A percentile compares a stretch with the other conserved stretches of the same genome.
These are phyloP conservation scores for Diaporthe vaccinii DNA, from an alignment of 2,329 filamentous ascomycete species.

Conservation along the genomic window DNA sequence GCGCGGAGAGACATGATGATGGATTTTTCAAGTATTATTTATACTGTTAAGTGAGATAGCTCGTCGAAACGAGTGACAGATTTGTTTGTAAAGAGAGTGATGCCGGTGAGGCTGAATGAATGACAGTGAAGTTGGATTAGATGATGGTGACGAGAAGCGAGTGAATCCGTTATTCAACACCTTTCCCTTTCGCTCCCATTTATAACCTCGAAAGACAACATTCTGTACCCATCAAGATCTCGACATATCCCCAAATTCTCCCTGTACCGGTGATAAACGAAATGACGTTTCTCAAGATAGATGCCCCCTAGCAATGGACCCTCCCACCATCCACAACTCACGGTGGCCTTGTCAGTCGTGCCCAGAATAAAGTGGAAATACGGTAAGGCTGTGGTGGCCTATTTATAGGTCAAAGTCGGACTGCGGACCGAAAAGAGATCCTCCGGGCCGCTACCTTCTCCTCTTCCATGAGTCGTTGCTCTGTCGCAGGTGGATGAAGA, in stretches of 20 bases:
- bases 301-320: background rate
- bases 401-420: background rate
- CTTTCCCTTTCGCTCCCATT: background rate
- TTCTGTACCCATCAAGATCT: background rate
- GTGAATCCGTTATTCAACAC: background rate
- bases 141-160: background rate
- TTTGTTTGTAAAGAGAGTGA: background rate
- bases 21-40: background rate
- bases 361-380: background rate
- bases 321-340: background rate
- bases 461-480: slow-evolving; percentile 9
- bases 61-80: background rate
- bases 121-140: background rate
- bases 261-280: background rate
- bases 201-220: background rate
- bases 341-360: background rate
- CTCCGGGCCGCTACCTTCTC: background rate
- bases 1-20: slow-evolving; percentile 1
- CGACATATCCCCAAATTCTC: background rate
- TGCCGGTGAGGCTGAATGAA: background rate
- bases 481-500: background rate
- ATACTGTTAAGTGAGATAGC: background rate
- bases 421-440: background rate
- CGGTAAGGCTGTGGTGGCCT: slow-evolving; percentile 12
- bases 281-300: slow-evolving; percentile 9